These are phyloP conservation scores for Coniosporium tulheliwenetii DNA, from an alignment of 2,329 filamentous ascomycete genomes.

Conservation along the genomic window DNA sequence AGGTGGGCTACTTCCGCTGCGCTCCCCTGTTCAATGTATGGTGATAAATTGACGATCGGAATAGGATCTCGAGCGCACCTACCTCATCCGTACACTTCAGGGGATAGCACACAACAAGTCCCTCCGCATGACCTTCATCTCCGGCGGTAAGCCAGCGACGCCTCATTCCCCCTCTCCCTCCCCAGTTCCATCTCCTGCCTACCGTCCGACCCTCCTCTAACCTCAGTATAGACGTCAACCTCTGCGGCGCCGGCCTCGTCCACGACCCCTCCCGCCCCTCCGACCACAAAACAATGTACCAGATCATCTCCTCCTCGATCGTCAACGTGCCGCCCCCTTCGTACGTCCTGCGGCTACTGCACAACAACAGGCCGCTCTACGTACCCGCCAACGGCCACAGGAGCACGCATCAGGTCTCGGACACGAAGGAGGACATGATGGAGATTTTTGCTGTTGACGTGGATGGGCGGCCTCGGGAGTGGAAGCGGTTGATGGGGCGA, in stretches of 20 bases:
- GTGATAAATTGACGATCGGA: too few species aligned
- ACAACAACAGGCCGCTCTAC: constrained; percentile 86
- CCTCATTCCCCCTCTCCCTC: not conserved
- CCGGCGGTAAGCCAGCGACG: constrained; percentile 50
- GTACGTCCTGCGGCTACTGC: constrained; percentile 87
- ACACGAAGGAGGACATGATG: constrained; percentile 99
- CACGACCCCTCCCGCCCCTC: constrained; percentile 84
- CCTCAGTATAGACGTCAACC: constrained; percentile 53
- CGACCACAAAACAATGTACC: constrained; percentile 99
- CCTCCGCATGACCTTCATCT: constrained; percentile 91
- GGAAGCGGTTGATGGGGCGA: constrained; percentile 84
- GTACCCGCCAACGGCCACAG: constrained; percentile 75
- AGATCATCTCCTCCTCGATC: constrained; percentile 83
- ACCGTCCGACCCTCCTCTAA: constrained; percentile 1
- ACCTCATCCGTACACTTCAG: constrained; percentile 88
- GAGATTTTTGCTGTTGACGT: constrained; percentile 96
- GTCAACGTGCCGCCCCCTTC: constrained; percentile 74
- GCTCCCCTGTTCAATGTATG: not conserved
- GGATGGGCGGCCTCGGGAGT: constrained; percentile 63
- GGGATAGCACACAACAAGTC: constrained; percentile 91
- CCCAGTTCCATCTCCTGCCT: not conserved
- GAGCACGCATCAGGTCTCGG: constrained; percentile 53
- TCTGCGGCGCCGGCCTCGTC: constrained; percentile 79
- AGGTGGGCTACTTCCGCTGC: constrained; percentile 32
- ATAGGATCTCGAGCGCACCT: constrained; percentile 83